phyloP scores from a whole-genome alignment of 2,329 filamentous ascomycete species.

The Pyrenophora tritici-repentis region DNA sequence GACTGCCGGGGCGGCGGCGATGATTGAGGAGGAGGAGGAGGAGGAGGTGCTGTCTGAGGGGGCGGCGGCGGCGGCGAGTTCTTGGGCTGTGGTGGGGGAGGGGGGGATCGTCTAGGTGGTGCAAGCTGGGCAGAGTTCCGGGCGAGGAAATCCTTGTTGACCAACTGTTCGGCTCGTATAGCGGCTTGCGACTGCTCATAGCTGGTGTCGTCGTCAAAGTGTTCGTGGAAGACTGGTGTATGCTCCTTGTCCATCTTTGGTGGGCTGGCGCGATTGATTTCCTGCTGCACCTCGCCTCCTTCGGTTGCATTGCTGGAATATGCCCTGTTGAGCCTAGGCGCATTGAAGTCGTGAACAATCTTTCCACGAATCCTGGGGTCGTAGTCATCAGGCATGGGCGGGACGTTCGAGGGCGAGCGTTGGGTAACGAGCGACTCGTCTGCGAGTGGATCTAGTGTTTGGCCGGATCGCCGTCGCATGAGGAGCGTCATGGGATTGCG shows the following conservation, averaged over 20 bases:
- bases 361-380: constrained; percentile 67
- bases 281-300: constrained; percentile 21
- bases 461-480: constrained; percentile 61
- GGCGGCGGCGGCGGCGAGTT: constrained; percentile 14
- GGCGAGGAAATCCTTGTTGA: constrained; percentile 55
- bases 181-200: constrained; percentile 48
- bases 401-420: constrained; percentile 51
- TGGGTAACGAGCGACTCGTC: constrained; percentile 59
- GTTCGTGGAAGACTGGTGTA: constrained; percentile 65
- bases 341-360: constrained; percentile 68
- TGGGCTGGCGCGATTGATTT: constrained; percentile 38
- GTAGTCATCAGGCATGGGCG: constrained; percentile 63
- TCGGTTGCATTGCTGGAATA: constrained; percentile 43
- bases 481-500: constrained; percentile 66
- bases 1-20: constrained; percentile 20
- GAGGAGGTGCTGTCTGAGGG: constrained; percentile 7
- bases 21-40: constrained; percentile 14
- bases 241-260: constrained; percentile 51
- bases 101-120: constrained; percentile 24
- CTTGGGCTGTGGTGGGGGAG: constrained; percentile 20
- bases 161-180: constrained; percentile 54
- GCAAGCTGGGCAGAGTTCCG: constrained; percentile 48
- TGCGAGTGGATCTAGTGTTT: constrained; percentile 52
- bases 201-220: constrained; percentile 61
- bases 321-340: constrained; percentile 57